Evolutionary conservation across 257 asterid genomes (phyloP).

Genomic region (Scutellaria baicalensis): DNA sequence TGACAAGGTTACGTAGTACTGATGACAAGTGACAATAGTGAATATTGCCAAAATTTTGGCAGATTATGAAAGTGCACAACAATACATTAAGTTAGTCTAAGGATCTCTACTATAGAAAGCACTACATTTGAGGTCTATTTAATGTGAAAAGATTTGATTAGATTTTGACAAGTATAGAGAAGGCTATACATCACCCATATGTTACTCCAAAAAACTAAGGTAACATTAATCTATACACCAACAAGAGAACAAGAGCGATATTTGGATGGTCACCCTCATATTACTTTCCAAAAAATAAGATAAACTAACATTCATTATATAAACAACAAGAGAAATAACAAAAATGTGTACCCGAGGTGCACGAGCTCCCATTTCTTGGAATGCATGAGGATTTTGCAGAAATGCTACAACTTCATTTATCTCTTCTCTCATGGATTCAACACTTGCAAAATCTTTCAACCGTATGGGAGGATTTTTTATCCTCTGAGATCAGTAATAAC

Average conservation of each 20-base stretch:
- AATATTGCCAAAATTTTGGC: background rate
- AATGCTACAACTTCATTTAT: constrained; percentile 95
- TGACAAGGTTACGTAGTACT: background rate
- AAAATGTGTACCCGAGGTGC: constrained; percentile 84
- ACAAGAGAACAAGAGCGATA: background rate
- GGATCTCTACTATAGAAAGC: background rate
- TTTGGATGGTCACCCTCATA: background rate
- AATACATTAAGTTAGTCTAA: background rate
- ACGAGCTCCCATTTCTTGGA: constrained; percentile 99
- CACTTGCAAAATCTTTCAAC: constrained; percentile 88
- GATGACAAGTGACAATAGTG: background rate
- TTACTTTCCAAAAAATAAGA: background rate
- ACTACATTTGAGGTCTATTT: no score
- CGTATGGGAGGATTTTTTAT: constrained; percentile 88
- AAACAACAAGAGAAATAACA: constrained; percentile 2
- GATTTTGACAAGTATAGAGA: background rate
- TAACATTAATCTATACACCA: background rate
- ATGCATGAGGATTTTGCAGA: constrained; percentile 85
- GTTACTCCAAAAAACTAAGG: constrained; percentile 1
- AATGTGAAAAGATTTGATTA: no score
- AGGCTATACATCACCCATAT: background rate
- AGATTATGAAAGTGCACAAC: background rate
- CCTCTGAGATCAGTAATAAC: constrained; percentile 47
- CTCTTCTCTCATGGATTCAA: constrained; percentile 93
- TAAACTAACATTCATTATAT: background rate